phyloP scores from a whole-genome alignment of 352 stramenopile genomes.

The Pythium sukuiense region DNA sequence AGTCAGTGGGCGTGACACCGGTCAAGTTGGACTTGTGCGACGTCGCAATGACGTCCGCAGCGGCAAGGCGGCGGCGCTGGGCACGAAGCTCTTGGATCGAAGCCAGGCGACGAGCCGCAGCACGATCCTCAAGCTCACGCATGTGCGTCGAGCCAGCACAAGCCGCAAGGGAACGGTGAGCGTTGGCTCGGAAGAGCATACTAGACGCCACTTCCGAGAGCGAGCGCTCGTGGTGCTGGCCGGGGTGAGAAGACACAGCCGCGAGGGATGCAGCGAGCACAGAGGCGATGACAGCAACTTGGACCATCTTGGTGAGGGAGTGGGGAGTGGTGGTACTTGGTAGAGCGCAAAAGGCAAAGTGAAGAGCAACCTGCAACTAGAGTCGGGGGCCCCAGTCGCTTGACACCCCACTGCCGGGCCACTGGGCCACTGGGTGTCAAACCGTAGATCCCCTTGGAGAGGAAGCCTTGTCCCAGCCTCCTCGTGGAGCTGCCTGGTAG shows the following conservation, averaged over 20 bases:
- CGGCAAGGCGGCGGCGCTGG: neutral
- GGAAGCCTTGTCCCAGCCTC: too few relatives aligned
- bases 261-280: neutral
- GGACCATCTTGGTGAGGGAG: neutral
- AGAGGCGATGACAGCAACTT: neutral
- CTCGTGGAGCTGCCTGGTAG: too few relatives aligned
- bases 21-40: too few relatives aligned
- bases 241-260: neutral
- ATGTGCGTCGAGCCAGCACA: slow-evolving; percentile 4
- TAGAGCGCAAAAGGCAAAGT: too few relatives aligned
- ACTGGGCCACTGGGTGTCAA: too few relatives aligned
- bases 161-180: slow-evolving; percentile 8
- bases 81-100: neutral
- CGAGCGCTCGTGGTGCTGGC: neutral
- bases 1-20: too few relatives aligned
- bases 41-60: slow-evolving; percentile 2
- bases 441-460: too few relatives aligned
- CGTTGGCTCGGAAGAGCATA: slow-evolving; percentile 10
- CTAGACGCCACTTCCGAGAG: neutral
- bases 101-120: neutral
- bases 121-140: slow-evolving; percentile 7
- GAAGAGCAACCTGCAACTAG: too few relatives aligned
- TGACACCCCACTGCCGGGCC: too few relatives aligned
- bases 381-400: too few relatives aligned
- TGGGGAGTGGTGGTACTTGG: neutral